Conservation (phyloP, 495 filamentous ascomycete genomes). For the Lasiosphaeriaceae sp. region DNA sequence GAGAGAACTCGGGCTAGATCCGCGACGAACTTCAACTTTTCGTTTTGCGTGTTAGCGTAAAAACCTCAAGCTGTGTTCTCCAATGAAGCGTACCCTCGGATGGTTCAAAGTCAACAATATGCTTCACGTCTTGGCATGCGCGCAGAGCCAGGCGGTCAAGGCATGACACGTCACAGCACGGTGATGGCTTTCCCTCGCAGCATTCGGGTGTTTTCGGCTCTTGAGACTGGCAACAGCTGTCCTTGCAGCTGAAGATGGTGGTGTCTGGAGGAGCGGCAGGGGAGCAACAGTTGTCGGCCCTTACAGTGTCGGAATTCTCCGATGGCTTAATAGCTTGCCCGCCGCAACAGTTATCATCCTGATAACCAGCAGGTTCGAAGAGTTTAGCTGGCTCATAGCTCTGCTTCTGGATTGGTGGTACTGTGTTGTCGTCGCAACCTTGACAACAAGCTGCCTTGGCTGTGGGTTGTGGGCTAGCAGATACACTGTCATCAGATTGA, state of each 20-base stretch:
- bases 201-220: constrained; percentile 15
- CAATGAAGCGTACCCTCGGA: too few relatives aligned
- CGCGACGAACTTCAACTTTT: not conserved
- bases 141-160: constrained; percentile 47
- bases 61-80: too few relatives aligned
- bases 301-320: constrained; percentile 1
- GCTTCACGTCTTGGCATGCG: constrained; percentile 23
- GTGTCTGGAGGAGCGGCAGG: constrained; percentile 12
- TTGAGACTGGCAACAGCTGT: too few relatives aligned
- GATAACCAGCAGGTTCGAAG: not conserved
- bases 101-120: not conserved
- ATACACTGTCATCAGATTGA: too few relatives aligned
- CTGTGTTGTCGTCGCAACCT: not conserved
- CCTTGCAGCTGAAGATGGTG: too few relatives aligned
- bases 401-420: not conserved
- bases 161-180: constrained; percentile 39
- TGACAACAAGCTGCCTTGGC: not conserved
- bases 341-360: not conserved
- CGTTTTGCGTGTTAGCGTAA: too few relatives aligned
- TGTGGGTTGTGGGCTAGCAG: not conserved
- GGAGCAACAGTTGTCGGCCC: constrained; percentile 15
- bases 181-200: constrained; percentile 32
- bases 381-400: not conserved
- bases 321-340: too few relatives aligned
- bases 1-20: constrained; percentile 16